Conservation (phyloP, 768 basidiomycete species). For the Cyathus striatus region DNA sequence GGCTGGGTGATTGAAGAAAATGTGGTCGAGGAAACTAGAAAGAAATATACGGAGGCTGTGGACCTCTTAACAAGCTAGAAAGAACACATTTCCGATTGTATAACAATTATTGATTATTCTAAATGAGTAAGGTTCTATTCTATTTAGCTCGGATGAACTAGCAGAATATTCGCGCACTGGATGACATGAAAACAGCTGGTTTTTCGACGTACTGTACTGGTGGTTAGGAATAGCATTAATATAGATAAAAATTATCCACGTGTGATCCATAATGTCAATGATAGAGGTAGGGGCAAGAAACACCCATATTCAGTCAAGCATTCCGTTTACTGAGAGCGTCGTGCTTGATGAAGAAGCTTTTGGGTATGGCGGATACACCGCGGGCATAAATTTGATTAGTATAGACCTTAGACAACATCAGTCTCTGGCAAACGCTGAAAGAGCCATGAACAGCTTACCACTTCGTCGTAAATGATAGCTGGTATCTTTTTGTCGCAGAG, state of each 20-base stretch:
- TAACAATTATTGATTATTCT: too few relatives aligned
- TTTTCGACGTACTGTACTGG: too few relatives aligned
- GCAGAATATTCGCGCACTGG: too few relatives aligned
- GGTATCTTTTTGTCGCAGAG: slow-evolving; percentile 77
- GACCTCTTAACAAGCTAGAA: slow-evolving; percentile 41
- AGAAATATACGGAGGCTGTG: slow-evolving; percentile 77
- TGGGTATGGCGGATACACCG: slow-evolving; percentile 81
- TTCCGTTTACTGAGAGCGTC: slow-evolving; percentile 26
- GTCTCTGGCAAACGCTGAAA: background rate
- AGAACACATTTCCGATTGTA: too few relatives aligned
- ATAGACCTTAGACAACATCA: slow-evolving; percentile 44
- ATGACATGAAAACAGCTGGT: too few relatives aligned
- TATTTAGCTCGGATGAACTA: too few relatives aligned
- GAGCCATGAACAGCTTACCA: slow-evolving; percentile 47
- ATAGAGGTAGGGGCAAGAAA: too few relatives aligned
- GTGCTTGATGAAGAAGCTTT: slow-evolving; percentile 33
- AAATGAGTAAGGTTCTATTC: too few relatives aligned
- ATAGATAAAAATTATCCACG: too few relatives aligned
- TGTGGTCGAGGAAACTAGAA: slow-evolving; percentile 72
- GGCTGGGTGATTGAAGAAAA: slow-evolving; percentile 78
- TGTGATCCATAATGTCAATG: too few relatives aligned
- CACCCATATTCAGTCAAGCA: too few relatives aligned
- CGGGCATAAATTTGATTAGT: slow-evolving; percentile 87
- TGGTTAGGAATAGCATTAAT: too few relatives aligned
- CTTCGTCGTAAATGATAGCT: slow-evolving; percentile 89